Base-by-base conservation (phyloP, 805 yeast genomes). In the Cyberlindnera bimundalis region DNA sequence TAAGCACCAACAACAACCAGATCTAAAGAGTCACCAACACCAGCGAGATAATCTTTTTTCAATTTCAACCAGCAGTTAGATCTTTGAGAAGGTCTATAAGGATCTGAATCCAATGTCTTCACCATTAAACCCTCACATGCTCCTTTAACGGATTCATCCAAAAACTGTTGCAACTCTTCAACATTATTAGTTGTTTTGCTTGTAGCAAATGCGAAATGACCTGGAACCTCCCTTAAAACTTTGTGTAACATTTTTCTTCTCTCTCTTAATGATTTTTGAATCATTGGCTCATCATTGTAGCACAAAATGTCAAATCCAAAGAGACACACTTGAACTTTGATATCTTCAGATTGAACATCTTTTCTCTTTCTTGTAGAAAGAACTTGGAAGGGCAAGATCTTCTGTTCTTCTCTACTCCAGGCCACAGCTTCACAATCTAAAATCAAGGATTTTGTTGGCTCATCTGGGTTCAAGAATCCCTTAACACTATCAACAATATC, bases 341-440 rank as follows among this genome's bases (percentile, higher is more conserved):
- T 87, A 47, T 88, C 93, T 29, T 82, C 81, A 38, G 82, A 81
- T 41, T 85, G 81, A 6, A 93, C 99, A 52, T 83, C 96, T 60
- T 93, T 93, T 39, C 98, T 76, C 65, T 93, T 93, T 61, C 99
- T 77, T 0, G 99, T 93, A 1, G 96, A 84, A 37, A 93, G 67
- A 0, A 88, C 84, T 62, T 93, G 99, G 64, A 93, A 93, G 1
- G 99, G 99, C 42, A 93, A 66, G 42, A 93, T 91, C 60, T 83
- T 85, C n/a, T 77, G 61, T 17, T 73, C 70, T 39, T 74, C 82
- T 41, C 81, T 69, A 62, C 91, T 96, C 95, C 96, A 93, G 0
- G 99, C 99, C 8, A 93, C 99, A 7, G 96, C 96, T 64, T 93
- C 99, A 65, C 96, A 85, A 60, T 93, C 99, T 43, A 93, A 62